phyloP scores from a whole-genome alignment of 2,329 filamentous ascomycete genomes.

The Metarhizium brunneum region DNA sequence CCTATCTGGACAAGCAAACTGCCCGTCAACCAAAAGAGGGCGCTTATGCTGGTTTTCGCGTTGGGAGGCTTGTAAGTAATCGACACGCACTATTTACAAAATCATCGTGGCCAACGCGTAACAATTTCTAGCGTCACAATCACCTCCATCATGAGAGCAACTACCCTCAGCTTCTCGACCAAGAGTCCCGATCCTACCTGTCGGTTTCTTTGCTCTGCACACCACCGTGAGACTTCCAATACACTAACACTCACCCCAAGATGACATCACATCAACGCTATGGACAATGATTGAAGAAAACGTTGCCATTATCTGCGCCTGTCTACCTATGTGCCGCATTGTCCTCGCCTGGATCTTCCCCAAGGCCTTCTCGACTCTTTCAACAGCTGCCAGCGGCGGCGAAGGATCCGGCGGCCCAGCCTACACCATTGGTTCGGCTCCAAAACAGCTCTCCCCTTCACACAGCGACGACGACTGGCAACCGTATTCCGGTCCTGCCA shows the following conservation, averaged over 20 bases:
- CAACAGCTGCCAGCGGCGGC: constrained; percentile 4
- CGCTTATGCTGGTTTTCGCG: constrained; percentile 31
- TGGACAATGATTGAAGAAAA: constrained; percentile 32
- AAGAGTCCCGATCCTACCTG: constrained; percentile 27
- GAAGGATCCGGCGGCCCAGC: constrained; percentile 10
- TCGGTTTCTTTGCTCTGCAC: constrained; percentile 10
- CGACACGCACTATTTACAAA: no score
- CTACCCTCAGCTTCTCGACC: constrained; percentile 28
- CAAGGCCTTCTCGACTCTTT: constrained; percentile 17
- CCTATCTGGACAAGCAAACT: constrained; percentile 37
- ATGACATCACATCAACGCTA: constrained; percentile 25
- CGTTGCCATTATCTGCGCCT: constrained; percentile 29
- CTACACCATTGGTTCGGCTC: constrained; percentile 11
- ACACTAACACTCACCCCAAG: constrained; percentile 9
- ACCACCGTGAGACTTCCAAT: not conserved
- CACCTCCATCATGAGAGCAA: constrained; percentile 32
- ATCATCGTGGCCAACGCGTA: not conserved
- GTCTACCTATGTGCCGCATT: constrained; percentile 29
- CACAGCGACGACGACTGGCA: constrained; percentile 19
- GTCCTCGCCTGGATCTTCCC: constrained; percentile 28
- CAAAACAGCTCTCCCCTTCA: constrained; percentile 4
- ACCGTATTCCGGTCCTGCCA: constrained; percentile 21
- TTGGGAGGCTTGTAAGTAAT: constrained; percentile 31
- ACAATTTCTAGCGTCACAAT: constrained; percentile 22
- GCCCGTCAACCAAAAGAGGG: constrained; percentile 28